Conservation (phyloP, 106 monocot species). For the Phalaenopsis aphrodite region DNA sequence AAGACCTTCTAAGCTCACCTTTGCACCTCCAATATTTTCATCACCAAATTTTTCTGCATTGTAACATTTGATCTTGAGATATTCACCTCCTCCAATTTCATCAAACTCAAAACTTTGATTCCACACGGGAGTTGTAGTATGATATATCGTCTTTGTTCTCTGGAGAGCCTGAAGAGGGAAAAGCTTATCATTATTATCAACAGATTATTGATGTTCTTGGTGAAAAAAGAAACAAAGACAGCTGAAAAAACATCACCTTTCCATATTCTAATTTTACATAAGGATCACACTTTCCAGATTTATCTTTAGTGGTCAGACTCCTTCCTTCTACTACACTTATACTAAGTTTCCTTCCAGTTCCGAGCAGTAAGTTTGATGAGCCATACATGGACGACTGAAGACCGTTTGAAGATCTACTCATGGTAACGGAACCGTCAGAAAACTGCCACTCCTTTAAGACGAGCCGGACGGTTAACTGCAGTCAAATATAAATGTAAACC, state of each 20-base stretch:
- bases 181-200: background rate
- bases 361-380: conserved; percentile 26
- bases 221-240: background rate
- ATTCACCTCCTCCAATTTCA: conserved; percentile 77
- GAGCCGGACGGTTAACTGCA: conserved; percentile 64
- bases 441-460: conserved; percentile 92
- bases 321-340: conserved; percentile 69
- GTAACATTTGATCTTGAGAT: conserved; percentile 80
- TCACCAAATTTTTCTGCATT: conserved; percentile 71
- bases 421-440: conserved; percentile 62
- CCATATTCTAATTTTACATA: conserved; percentile 86
- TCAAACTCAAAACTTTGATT: conserved; percentile 75
- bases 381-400: conserved; percentile 31
- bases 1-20: conserved; percentile 71
- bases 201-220: background rate
- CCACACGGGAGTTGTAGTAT: conserved; percentile 58
- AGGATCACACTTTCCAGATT: conserved; percentile 77
- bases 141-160: conserved; percentile 62
- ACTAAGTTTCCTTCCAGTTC: conserved; percentile 77
- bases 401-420: conserved; percentile 13
- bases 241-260: conserved; percentile 45
- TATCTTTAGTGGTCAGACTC: conserved; percentile 43
- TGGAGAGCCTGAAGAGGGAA: conserved; percentile 36
- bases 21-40: conserved; percentile 74
- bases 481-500: background rate